Conservation (phyloP, 78 protist genomes). For the Emiliania huxleyi region DNA sequence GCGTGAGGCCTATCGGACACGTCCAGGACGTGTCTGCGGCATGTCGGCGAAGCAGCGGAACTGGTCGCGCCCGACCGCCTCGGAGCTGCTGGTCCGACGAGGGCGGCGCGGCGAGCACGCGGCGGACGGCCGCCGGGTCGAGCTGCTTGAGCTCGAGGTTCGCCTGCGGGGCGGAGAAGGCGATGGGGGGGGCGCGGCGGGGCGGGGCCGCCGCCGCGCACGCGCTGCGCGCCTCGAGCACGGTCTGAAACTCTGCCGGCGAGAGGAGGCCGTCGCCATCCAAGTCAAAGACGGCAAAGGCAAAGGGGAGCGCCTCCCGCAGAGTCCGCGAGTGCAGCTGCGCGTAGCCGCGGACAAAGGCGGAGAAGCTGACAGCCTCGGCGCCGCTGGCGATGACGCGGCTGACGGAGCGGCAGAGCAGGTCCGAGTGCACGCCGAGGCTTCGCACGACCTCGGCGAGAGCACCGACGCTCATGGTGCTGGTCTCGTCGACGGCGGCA, state of each 20-base stretch:
- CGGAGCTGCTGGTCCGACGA: not conserved
- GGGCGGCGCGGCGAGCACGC: not conserved
- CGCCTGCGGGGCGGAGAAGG: too few relatives aligned
- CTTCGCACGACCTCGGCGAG: not conserved
- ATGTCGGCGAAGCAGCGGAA: constrained; percentile 15
- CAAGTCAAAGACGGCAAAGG: not conserved
- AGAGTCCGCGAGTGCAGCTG: not conserved
- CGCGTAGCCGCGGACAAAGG: constrained; percentile 6
- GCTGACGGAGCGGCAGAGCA: not conserved
- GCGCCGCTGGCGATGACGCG: not conserved
- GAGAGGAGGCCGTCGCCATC: not conserved
- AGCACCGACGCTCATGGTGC: not conserved
- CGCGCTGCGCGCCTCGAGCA: not conserved
- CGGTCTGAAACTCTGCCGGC: not conserved
- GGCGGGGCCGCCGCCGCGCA: too few relatives aligned
- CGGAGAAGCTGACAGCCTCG: not conserved
- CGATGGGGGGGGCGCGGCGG: too few relatives aligned
- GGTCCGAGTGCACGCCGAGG: not conserved
- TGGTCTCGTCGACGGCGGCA: not conserved
- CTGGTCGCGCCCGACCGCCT: not conserved
- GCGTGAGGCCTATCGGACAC: not conserved
- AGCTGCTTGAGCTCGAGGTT: not conserved
- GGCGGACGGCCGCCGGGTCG: not conserved
- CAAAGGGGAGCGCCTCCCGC: not conserved
- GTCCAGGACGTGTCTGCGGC: too few relatives aligned